phyloP scores from a whole-genome alignment of 192 early-diverging fungal species.

The Podila epigama region DNA sequence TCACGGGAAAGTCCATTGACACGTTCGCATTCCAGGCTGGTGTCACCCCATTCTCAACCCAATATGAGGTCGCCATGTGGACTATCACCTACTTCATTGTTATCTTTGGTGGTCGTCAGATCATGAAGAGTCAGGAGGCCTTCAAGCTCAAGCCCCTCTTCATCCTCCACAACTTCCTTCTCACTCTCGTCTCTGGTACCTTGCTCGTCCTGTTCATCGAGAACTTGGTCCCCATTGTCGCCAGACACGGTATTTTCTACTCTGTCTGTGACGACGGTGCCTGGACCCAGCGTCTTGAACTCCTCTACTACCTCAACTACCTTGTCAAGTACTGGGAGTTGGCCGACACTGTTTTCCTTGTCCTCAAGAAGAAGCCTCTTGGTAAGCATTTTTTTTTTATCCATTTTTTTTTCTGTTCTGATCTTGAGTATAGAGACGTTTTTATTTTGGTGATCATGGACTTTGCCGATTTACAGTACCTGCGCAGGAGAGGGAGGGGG shows the following conservation, averaged over 20 bases:
- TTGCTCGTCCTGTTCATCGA: slow-evolving; percentile 80
- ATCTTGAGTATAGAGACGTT: too few species aligned
- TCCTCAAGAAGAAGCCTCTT: slow-evolving; percentile 82
- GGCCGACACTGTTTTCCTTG: slow-evolving; percentile 87
- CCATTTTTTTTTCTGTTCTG: not conserved
- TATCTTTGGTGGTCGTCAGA: slow-evolving; percentile 79
- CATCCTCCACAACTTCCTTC: slow-evolving; percentile 82
- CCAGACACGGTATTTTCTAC: slow-evolving; percentile 72
- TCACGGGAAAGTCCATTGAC: slow-evolving; percentile 51
- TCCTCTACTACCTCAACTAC: slow-evolving; percentile 92
- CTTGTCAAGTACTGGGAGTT: slow-evolving; percentile 93
- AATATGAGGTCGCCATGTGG: slow-evolving; percentile 51
- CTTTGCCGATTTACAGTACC: too few species aligned
- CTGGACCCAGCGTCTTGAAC: slow-evolving; percentile 82
- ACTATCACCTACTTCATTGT: slow-evolving; percentile 73
- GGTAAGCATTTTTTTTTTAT: slow-evolving; percentile 49
- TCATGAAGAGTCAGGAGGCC: slow-evolving; percentile 72
- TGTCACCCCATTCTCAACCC: slow-evolving; percentile 62
- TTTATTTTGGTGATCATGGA: too few species aligned
- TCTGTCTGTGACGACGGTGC: slow-evolving; percentile 71
- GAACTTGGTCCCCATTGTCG: slow-evolving; percentile 76
- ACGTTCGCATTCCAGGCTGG: slow-evolving; percentile 54
- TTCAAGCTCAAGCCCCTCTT: slow-evolving; percentile 76
- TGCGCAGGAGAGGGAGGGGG: too few species aligned
- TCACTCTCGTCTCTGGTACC: slow-evolving; percentile 72